Evolutionary conservation across 805 yeast species (phyloP).

Genomic region (Suhomyces canberraensis): DNA sequence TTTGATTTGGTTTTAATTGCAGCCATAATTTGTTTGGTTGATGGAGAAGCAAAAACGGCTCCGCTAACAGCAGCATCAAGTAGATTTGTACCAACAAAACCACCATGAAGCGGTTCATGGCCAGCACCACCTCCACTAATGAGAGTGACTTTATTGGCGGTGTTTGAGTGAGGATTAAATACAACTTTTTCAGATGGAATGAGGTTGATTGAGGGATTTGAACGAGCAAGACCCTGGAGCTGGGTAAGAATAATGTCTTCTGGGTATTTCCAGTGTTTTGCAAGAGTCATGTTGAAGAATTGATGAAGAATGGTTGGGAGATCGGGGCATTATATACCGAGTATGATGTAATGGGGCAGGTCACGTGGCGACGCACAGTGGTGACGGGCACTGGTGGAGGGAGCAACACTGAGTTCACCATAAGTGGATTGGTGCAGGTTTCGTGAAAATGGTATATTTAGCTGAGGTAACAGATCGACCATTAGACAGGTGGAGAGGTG

Average conservation of each 20-base stretch:
- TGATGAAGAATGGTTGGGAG: not conserved
- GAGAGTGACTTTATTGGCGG: slow-evolving; percentile 58
- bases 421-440: too few relatives aligned
- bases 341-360: not conserved
- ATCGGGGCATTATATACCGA: not conserved
- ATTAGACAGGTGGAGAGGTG: too few relatives aligned
- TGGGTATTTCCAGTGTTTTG: slow-evolving; percentile 51
- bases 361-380: not conserved
- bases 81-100: slow-evolving; percentile 81
- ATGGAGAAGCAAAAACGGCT: slow-evolving; percentile 88
- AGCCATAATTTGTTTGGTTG: slow-evolving; percentile 80
- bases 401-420: not conserved
- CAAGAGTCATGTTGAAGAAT: slow-evolving; percentile 18
- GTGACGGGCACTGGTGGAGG: not conserved
- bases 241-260: slow-evolving; percentile 47
- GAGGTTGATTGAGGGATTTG: slow-evolving; percentile 53
- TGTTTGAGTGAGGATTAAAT: slow-evolving; percentile 38
- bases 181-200: slow-evolving; percentile 58
- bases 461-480: too few relatives aligned
- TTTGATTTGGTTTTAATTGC: slow-evolving; percentile 59
- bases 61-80: slow-evolving; percentile 90
- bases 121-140: slow-evolving; percentile 95
- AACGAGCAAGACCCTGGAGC: slow-evolving; percentile 49
- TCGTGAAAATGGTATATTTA: too few relatives aligned
- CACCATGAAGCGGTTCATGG: slow-evolving; percentile 93